Evolutionary conservation across 768 basidiomycete species (phyloP).

Genomic region (Suillus sp.): DNA sequence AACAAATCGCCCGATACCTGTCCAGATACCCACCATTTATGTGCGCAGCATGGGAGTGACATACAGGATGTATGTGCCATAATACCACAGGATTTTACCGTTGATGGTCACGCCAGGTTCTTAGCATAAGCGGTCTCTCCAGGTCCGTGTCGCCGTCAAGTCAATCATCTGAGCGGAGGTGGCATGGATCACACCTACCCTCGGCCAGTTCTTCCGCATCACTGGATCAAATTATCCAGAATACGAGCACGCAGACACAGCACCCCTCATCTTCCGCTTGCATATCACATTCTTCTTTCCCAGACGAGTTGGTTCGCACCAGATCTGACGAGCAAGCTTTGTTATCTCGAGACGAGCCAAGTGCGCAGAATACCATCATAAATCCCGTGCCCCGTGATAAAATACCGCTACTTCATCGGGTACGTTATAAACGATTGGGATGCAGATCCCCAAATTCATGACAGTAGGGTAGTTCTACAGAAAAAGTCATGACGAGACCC

Average conservation of each 20-base stretch:
- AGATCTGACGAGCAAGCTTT: neutral
- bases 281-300: neutral
- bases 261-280: no score
- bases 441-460: neutral
- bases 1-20: neutral
- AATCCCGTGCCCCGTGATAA: neutral
- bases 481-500: neutral
- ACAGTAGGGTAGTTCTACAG: neutral
- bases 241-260: no score
- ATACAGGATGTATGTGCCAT: neutral
- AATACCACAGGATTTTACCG: neutral
- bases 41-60: neutral
- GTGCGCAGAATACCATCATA: neutral
- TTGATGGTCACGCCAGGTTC: neutral
- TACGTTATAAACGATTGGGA: neutral
- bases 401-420: neutral
- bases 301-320: neutral
- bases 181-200: neutral
- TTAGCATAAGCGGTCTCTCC: neutral
- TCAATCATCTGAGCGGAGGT: neutral
- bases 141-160: slow-evolving; percentile 5
- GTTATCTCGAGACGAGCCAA: neutral
- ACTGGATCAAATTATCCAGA: neutral
- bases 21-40: neutral
- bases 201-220: neutral